phyloP scores from a whole-genome alignment of 352 stramenopile genomes.

The Phytophthora hibernalis region DNA sequence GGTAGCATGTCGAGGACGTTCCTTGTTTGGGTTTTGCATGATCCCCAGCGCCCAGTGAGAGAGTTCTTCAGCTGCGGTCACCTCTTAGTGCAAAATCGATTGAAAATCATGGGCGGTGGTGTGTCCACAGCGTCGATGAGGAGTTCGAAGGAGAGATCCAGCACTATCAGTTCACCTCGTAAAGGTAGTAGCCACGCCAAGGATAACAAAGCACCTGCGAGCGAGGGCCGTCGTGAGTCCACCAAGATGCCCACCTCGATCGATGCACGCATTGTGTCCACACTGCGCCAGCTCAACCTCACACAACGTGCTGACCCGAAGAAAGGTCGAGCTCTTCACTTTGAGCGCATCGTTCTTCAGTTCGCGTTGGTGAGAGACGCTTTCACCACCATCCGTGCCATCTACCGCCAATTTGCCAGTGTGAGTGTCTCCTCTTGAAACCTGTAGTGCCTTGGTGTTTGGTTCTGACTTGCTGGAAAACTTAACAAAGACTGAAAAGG shows the following conservation, averaged over 20 bases:
- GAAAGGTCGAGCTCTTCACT: slow-evolving; percentile 65
- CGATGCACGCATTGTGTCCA: slow-evolving; percentile 72
- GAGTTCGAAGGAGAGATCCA: slow-evolving; percentile 8
- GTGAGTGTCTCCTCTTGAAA: slow-evolving; percentile 42
- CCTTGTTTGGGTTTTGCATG: slow-evolving; percentile 7
- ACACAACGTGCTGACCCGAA: slow-evolving; percentile 47
- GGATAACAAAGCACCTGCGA: slow-evolving; percentile 12
- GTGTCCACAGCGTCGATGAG: slow-evolving; percentile 30
- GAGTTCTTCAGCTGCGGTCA: slow-evolving; percentile 3
- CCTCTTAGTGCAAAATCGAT: slow-evolving; percentile 2
- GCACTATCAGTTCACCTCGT: slow-evolving; percentile 13
- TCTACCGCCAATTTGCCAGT: slow-evolving; percentile 69
- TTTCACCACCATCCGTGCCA: slow-evolving; percentile 68
- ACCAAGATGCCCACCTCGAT: slow-evolving; percentile 61
- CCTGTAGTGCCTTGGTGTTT: background rate
- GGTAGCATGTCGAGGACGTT: slow-evolving; percentile 18
- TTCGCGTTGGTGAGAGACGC: slow-evolving; percentile 69
- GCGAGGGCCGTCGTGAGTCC: slow-evolving; percentile 35
- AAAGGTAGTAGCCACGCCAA: slow-evolving; percentile 17
- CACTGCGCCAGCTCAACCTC: slow-evolving; percentile 68
- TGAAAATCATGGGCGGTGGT: slow-evolving; percentile 49
- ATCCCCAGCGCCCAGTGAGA: slow-evolving; percentile 2
- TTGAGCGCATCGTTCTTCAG: slow-evolving; percentile 82
- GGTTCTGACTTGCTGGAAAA: slow-evolving; percentile 3
- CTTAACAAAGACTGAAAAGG: slow-evolving; percentile 47